Percentiles rank a stretch among this genome's conserved stretches.
phyloP scores from a whole-genome alignment of 2,329 filamentous ascomycete genomes.

The Pyrenophora tritici-repentis region DNA sequence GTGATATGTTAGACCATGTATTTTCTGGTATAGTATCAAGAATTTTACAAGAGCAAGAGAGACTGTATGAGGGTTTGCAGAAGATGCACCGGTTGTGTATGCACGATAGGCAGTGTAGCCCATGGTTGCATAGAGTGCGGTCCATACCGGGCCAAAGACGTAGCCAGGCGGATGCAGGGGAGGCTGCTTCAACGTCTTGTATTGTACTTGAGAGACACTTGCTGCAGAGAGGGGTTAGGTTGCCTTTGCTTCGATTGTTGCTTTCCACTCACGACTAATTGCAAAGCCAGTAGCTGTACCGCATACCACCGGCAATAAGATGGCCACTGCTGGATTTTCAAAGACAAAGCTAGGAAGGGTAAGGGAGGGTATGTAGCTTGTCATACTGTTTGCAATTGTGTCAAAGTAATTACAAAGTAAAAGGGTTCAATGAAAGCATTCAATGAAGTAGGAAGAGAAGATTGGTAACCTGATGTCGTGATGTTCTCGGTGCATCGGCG shows the following conservation, averaged over 20 bases:
- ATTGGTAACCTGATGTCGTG: slow-evolving; percentile 8
- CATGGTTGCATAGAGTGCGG: slow-evolving; percentile 69
- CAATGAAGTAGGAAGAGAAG: not conserved
- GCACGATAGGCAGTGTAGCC: slow-evolving; percentile 87
- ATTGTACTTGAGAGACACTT: slow-evolving; percentile 59
- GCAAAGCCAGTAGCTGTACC: slow-evolving; percentile 75
- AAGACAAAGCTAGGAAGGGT: slow-evolving; percentile 76
- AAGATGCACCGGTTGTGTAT: slow-evolving; percentile 65
- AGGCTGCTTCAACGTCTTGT: slow-evolving; percentile 69
- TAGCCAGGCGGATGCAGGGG: slow-evolving; percentile 61
- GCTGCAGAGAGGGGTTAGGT: slow-evolving; percentile 12
- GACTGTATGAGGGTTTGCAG: slow-evolving; percentile 55
- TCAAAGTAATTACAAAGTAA: too few species aligned
- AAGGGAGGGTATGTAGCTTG: slow-evolving; percentile 76
- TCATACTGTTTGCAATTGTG: slow-evolving; percentile 61
- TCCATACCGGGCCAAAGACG: slow-evolving; percentile 65
- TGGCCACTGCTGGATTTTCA: slow-evolving; percentile 70
- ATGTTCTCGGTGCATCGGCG: slow-evolving; percentile 18
- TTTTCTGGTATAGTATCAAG: not conserved
- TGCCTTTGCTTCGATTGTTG: not conserved
- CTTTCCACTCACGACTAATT: slow-evolving; percentile 62
- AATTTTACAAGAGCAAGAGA: slow-evolving; percentile 59
- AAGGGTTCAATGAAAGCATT: not conserved
- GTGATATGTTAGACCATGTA: slow-evolving; percentile 5
- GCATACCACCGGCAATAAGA: slow-evolving; percentile 74